phyloP scores from a whole-genome alignment of 176 grass and related monocot species.

The Zizania latifolia region DNA sequence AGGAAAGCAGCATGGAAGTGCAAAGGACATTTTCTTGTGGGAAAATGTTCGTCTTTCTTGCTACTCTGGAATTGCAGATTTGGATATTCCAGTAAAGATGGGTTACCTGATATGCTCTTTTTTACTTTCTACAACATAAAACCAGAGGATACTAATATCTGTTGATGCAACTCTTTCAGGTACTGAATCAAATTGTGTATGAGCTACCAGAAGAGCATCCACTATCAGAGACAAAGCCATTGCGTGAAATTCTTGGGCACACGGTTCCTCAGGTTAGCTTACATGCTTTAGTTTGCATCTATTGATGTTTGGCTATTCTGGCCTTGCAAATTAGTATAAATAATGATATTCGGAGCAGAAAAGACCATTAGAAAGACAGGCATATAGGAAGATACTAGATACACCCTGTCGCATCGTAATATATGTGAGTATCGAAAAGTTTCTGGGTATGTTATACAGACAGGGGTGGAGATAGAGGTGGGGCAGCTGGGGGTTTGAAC shows the following conservation, averaged over 20 bases:
- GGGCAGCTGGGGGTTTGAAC: no score
- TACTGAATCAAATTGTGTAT: constrained; percentile 87
- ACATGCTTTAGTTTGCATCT: constrained; percentile 1
- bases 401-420: not conserved
- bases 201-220: constrained; percentile 80
- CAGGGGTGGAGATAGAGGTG: no score
- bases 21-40: not conserved
- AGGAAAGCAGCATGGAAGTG: not conserved
- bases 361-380: not conserved
- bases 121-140: not conserved
- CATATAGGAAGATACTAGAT: not conserved
- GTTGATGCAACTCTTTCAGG: constrained; percentile 43
- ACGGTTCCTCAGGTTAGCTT: constrained; percentile 75
- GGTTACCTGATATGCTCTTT: not conserved
- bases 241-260: constrained; percentile 89
- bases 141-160: not conserved
- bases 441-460: not conserved
- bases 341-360: not conserved
- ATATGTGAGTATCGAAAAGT: not conserved
- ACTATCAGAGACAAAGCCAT: constrained; percentile 63
- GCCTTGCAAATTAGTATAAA: not conserved
- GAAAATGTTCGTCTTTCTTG: not conserved
- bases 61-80: not conserved
- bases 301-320: not conserved
- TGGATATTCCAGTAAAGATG: not conserved